Evolutionary conservation across 306 rosid species (phyloP), one percentile per base, ranked within the genome.

Genomic region (Macrotyloma uniflorum): DNA sequence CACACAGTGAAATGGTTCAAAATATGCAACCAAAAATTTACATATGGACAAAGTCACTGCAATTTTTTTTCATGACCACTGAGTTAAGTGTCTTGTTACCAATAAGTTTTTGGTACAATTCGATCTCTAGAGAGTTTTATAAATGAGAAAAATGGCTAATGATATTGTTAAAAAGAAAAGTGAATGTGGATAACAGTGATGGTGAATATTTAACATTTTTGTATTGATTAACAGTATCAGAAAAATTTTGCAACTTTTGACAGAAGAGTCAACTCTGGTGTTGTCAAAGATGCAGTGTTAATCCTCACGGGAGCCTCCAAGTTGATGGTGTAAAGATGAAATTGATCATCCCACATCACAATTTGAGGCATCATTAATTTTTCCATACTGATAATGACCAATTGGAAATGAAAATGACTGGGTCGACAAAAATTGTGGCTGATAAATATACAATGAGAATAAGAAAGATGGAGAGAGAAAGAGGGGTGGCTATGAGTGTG

Each of bases 361-460:
- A 54, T 67, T 72, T 36, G 45, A 59, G 33, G 47, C 73, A 49
- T 46, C 35, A 38, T 59, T 46, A 66, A 18, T 19, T 28, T 73
- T 62, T 74, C 70, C 70, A 38, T 30, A 22, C 8, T 68, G 85
- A 86, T 53, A 78, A 55, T 74, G 89, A 74, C 64, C 11, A 62
- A 69, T 43, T 38, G 35, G 79, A 62, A 62, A 16, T 74, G 82
- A 81, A 72, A 86, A 83, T 74, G 87, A 80, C 79, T 18, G 6
- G 66, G 82, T 74, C 3, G 77, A 78, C 84, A 75, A 72, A 65
- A 63, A 18, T 54, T 70, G 79, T 71, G 73, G 76, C 67, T 45
- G 77, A 55, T 42, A 79, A 77, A 72, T 79, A 67, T 83, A 42
- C 47, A 45, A 28, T 10, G 75, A 59, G 67, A 46, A 84, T 14